phyloP scores from a whole-genome alignment of 441 rosid genomes.

The Bocquillonia castaneifolia region DNA sequence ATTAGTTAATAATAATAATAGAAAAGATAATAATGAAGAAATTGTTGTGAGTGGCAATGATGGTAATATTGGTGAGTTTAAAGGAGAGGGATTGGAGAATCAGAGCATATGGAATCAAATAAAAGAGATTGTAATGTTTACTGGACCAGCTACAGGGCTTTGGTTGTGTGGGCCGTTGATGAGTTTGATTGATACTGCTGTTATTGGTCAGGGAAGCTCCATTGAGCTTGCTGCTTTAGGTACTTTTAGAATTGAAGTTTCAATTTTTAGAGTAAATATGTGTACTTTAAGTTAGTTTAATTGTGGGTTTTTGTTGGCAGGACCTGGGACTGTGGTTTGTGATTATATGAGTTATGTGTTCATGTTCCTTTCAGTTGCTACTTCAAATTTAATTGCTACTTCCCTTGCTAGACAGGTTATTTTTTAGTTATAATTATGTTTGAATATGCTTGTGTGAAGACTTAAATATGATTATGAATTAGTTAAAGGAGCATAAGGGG shows the following conservation, averaged over 20 bases:
- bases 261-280: not conserved
- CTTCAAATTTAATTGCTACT: constrained; percentile 57
- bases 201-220: constrained; percentile 89
- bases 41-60: not conserved
- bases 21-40: not conserved
- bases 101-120: constrained; percentile 53
- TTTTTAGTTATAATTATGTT: not conserved
- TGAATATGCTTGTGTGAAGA: not conserved
- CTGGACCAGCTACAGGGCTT: constrained; percentile 86
- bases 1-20: not conserved
- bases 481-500: not conserved
- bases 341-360: constrained; percentile 44
- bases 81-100: constrained; percentile 23
- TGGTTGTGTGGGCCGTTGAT: constrained; percentile 95
- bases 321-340: constrained; percentile 54
- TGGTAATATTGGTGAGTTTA: not conserved
- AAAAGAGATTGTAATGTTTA: constrained; percentile 74
- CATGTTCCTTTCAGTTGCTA: constrained; percentile 58
- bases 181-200: constrained; percentile 93
- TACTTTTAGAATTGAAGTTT: not conserved
- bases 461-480: not conserved
- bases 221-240: constrained; percentile 59
- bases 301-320: constrained; percentile 43
- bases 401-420: constrained; percentile 47
- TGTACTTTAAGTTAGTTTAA: constrained; percentile 21